Evolutionary conservation across 2,329 filamentous ascomycete genomes (phyloP), one percentile per base, ranked within the genome.

Genomic region (Ophiostoma novo-ulmi): DNA sequence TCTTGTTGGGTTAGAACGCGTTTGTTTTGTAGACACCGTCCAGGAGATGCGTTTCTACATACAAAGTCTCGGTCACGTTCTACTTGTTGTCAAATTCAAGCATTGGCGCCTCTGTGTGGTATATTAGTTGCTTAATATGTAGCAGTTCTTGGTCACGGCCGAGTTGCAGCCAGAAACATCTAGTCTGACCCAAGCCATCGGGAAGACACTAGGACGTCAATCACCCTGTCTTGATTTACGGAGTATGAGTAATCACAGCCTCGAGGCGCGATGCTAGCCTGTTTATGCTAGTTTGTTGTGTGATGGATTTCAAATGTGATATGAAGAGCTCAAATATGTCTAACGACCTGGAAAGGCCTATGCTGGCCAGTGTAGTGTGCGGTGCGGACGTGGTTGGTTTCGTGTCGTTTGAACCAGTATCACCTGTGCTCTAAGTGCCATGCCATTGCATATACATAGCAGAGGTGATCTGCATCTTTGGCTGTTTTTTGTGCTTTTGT

Each of bases 171-270:
- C 58, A 63, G 58, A 58, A 58, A 22, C 63, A 41, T n/a, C n/a
- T 39, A 22, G 20, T 20, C 31, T 41, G 63, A 36, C 63, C 63
- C 63, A 39, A 65, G 36, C 63, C 35, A 39, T 39, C 36, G 63
- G 63, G 36, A 63, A 65, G 63, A 26, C 35, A 65, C 36, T 65
- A 65, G 52, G 52, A 58, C 52, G 52, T 26, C 52, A 26, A 58
- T 58, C 22, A 26, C n/a, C n/a, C n/a, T 22, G 22, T 31, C 52
- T 26, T 26, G 17, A 58, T 58, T 26, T 58, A 58, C 52, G 52
- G 52, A 58, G 52, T 26, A 26, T 26, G 52, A 20, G 58, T 8
- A 14, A 38, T 36, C 20, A 20, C 61, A 64, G 35, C 61, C 31
- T 26, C 61, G 35, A 39, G 61, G 61, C 61, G 61, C 31, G 61